Percentiles rank a stretch among this genome's conserved stretches.
These are phyloP conservation scores for Globisporangium orthogonon DNA, from an alignment of 352 stramenopile genomes.

Conservation along the genomic window DNA sequence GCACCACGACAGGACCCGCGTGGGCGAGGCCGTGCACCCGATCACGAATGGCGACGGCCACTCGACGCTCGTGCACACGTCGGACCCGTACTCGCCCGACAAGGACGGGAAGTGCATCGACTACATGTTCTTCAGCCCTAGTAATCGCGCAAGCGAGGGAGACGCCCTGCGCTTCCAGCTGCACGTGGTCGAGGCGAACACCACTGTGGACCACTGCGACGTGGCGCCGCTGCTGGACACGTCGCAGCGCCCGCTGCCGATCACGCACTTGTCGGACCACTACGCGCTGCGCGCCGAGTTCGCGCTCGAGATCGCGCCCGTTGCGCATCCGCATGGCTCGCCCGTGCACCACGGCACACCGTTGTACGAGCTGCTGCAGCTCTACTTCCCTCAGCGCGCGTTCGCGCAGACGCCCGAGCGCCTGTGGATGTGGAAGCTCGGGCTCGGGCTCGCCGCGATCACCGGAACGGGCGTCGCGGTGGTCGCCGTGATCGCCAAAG, in stretches of 20 bases:
- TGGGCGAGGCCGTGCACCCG: conserved; percentile 41
- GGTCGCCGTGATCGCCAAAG: conserved; percentile 1
- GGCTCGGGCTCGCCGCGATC: conserved; percentile 17
- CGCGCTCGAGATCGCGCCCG: conserved; percentile 28
- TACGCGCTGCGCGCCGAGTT: conserved; percentile 60
- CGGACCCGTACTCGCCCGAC: conserved; percentile 31
- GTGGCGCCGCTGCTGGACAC: conserved; percentile 15
- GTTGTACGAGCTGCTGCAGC: conserved; percentile 55
- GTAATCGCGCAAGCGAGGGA: conserved; percentile 15
- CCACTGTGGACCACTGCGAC: conserved; percentile 51
- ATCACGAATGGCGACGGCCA: conserved; percentile 83
- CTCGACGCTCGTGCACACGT: conserved; percentile 44
- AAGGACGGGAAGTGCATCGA: conserved; percentile 83
- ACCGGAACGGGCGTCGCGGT: not conserved
- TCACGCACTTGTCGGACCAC: conserved; percentile 80
- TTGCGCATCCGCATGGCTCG: conserved; percentile 40
- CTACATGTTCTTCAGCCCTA: conserved; percentile 76
- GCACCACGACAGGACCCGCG: conserved; percentile 39
- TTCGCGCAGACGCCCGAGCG: conserved; percentile 49
- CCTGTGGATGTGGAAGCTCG: conserved; percentile 69
- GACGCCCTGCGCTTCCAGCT: conserved; percentile 37
- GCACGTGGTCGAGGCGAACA: conserved; percentile 30
- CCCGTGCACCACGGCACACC: conserved; percentile 19
- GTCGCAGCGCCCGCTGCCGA: conserved; percentile 24
- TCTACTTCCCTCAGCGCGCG: conserved; percentile 54